Evolutionary conservation across 257 asterid genomes (phyloP).

Genomic region (Anisodus tanguticus): DNA sequence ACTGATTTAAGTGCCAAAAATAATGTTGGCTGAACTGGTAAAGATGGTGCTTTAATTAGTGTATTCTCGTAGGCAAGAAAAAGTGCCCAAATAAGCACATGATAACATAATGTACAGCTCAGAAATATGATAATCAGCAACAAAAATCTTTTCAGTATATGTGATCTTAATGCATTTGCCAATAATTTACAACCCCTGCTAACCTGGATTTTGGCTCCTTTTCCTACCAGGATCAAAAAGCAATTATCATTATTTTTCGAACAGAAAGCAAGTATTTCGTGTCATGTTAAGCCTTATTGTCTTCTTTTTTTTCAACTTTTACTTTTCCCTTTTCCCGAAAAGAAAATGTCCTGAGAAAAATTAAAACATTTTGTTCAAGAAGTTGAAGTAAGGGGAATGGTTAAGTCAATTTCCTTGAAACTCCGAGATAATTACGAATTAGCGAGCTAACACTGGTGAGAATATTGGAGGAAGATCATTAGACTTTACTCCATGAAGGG

Average conservation of each 20-base stretch:
- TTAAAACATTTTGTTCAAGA: neutral
- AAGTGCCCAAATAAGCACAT: neutral
- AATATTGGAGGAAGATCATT: neutral
- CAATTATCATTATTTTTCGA: neutral
- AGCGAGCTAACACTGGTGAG: neutral
- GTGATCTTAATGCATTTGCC: neutral
- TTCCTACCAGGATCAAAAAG: neutral
- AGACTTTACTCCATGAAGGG: neutral
- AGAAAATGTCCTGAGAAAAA: neutral
- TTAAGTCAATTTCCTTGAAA: neutral
- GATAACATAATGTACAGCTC: neutral
- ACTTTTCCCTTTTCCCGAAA: neutral
- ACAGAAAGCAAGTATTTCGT: neutral
- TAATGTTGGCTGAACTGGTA: neutral
- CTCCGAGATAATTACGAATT: neutral
- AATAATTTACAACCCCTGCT: neutral
- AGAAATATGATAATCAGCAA: neutral
- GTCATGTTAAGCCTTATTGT: neutral
- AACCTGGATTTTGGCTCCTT: neutral
- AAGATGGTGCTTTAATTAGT: neutral
- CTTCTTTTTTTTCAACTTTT: no score
- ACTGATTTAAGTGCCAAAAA: slow-evolving; percentile 3
- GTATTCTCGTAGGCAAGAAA: neutral
- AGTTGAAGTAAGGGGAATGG: neutral
- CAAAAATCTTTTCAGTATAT: neutral